Base-by-base conservation (phyloP, 371 early-diverging fungal species). In the Nosema bombycis region DNA sequence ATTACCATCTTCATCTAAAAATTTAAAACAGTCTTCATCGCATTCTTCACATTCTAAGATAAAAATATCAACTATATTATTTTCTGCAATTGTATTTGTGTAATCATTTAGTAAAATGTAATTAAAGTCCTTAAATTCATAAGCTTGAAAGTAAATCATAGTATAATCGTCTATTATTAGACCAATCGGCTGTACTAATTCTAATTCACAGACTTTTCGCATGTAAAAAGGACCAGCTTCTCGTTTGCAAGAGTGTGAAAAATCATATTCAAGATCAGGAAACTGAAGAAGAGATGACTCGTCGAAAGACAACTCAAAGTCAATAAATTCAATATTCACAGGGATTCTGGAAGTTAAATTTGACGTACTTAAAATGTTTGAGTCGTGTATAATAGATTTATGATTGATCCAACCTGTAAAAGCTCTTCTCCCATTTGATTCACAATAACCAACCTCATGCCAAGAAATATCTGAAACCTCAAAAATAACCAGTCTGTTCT, bases 331-430 rank as follows among this genome's bases (percentile, higher is more conserved):
- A 6, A 63, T 24, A 32, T 65, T 72, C 23, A 2, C 56, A 3
- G 66, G 72, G 2, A 75, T 15, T 46, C 18, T 46, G 6, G 46
- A 46, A 18, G 10, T 46, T 23, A 58, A n/a, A 24, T 34, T 55
- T 15, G 6, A 1, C 1, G 26, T 3, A 56, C 10, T 14, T 18
- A 30, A 24, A 12, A 54, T 36, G 29, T 18, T 23, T 15, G 21
- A 1, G 6, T 46, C 18, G 15, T 32, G 36, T 30, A 1, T 72
- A 15, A 33, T 69, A 12, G 30, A 29, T 10, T 76, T 46, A 18
- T 75, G 58, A 54, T 77, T 77, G 6, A 84, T n/a, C 86, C 86
- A 86, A 26, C 86, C 86, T 30, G 84, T 84, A 21, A 86, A 67
- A 15, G 86, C 84, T 38, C 72, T 77, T 78, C 86, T 77, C 12